Conservation (phyloP, 805 yeast species). For the Wickerhamiella sorbophila region DNA sequence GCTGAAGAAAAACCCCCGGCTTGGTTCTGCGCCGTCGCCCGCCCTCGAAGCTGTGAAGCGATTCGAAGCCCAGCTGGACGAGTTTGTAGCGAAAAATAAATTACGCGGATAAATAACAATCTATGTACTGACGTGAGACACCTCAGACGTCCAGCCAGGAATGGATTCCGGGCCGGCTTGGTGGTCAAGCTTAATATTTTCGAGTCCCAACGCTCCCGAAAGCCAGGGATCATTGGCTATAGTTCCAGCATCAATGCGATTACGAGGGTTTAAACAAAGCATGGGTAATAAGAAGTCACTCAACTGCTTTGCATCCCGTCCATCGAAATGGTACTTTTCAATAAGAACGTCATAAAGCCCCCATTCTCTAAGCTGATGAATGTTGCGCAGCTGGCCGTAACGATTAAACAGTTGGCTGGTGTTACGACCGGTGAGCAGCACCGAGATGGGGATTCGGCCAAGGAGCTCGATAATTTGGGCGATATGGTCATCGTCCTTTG, state of each 20-base stretch:
- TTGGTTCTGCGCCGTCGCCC: not conserved
- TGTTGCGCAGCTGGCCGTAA: slow-evolving; percentile 60
- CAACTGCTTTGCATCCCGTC: slow-evolving; percentile 54
- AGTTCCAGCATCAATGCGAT: slow-evolving; percentile 92
- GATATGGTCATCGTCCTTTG: slow-evolving; percentile 89
- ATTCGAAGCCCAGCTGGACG: not conserved
- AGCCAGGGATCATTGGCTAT: slow-evolving; percentile 80
- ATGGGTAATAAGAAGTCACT: slow-evolving; percentile 71
- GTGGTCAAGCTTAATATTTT: slow-evolving; percentile 52
- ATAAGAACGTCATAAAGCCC: slow-evolving; percentile 62
- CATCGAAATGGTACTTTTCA: slow-evolving; percentile 70
- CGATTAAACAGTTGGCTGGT: slow-evolving; percentile 48
- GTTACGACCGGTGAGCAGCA: slow-evolving; percentile 47
- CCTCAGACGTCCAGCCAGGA: slow-evolving; percentile 77
- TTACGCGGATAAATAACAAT: slow-evolving; percentile 16
- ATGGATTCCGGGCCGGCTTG: slow-evolving; percentile 70
- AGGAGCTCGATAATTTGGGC: slow-evolving; percentile 85
- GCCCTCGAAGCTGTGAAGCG: not conserved
- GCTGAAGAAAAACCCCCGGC: not conserved
- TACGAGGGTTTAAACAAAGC: slow-evolving; percentile 63
- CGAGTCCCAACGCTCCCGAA: slow-evolving; percentile 60
- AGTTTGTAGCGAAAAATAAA: slow-evolving; percentile 13
- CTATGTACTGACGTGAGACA: slow-evolving; percentile 12
- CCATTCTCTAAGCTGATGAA: slow-evolving; percentile 80
- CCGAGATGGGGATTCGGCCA: slow-evolving; percentile 49